Percentiles rank a stretch among this genome's conserved stretches.
These are phyloP conservation scores for Berberis thunbergii DNA, from an alignment of 164 flowering plant genomes.

Conservation along the genomic window DNA sequence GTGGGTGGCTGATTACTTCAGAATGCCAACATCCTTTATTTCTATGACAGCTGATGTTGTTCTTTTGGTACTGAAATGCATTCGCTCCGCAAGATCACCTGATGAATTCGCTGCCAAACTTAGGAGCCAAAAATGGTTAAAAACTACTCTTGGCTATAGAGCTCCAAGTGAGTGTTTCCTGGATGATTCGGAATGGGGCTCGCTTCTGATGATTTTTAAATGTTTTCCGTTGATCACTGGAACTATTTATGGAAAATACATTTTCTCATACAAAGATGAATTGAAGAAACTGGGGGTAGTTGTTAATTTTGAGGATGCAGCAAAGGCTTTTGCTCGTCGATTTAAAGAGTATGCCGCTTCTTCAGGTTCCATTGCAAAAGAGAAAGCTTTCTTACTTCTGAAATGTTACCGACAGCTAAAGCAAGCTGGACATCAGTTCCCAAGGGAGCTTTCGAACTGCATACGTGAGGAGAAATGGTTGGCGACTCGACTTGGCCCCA, in stretches of 20 bases:
- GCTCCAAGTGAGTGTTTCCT: slow-evolving; percentile 38
- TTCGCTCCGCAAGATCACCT: slow-evolving; percentile 12
- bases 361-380: slow-evolving; percentile 14
- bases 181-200: slow-evolving; percentile 44
- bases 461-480: slow-evolving; percentile 43
- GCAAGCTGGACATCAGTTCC: slow-evolving; percentile 9
- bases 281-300: slow-evolving; percentile 30
- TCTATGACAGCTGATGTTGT: slow-evolving; percentile 21
- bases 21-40: slow-evolving; percentile 13
- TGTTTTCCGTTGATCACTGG: slow-evolving; percentile 35
- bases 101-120: slow-evolving; percentile 17
- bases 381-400: slow-evolving; percentile 30
- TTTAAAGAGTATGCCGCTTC: slow-evolving; percentile 29
- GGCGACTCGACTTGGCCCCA: slow-evolving; percentile 39
- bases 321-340: slow-evolving; percentile 22
- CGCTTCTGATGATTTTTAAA: slow-evolving; percentile 33
- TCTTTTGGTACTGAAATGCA: slow-evolving; percentile 32
- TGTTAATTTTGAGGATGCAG: slow-evolving; percentile 44
- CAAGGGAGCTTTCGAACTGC: slow-evolving; percentile 23
- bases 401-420: slow-evolving; percentile 32
- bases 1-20: slow-evolving; percentile 29
- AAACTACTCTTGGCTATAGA: slow-evolving; percentile 35
- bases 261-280: slow-evolving; percentile 22
- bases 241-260: slow-evolving; percentile 26
- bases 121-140: slow-evolving; percentile 16